Base-by-base conservation (phyloP, 306 rosid species). In the Vigna mungo region DNA sequence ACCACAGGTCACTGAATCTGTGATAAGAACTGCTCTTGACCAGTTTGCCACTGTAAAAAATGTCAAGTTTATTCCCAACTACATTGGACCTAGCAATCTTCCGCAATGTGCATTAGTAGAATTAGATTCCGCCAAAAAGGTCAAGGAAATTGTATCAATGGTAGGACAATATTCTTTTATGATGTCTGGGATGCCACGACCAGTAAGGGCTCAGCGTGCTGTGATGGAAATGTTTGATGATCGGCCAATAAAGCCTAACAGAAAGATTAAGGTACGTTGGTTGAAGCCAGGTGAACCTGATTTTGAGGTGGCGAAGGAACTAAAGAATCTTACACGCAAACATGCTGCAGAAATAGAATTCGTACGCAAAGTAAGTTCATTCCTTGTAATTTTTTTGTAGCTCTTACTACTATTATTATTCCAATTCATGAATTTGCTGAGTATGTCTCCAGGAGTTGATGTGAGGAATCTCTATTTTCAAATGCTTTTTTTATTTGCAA, bases 141-240 rank as follows among this genome's bases (percentile, higher is more conserved):
- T 76, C 14, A 27, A 49, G 64, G 87, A 84, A 21, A 79, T 94
- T 46, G 21, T 83, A 58, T 60, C 83, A 1, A 80, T 75, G 84
- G 18, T 82, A 17, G 6, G 55, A 0, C 81, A 85, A 18, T 78
- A 68, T 76, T 90, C 90, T 16, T 94, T 94, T 85, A 92, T 94
- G 98, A 88, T 94, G 78, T 76, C 88, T 39, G 98, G 98, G 81
- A 88, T 89, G 93, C 98, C 96, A 25, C 86, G 98, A 49, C 97
- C 96, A 0, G 92, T 87, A 65, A 89, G 92, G 82, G 93, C 92
- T 6, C 76, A 60, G 51, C 85, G 44, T 61, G 90, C 92, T 9
- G 80, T 55, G 66, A 77, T 15, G 9, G 93, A 88, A 56, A 90
- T 95, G 98, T 95, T 92, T 67, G 90, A 86, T 63, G 97, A 89